Evolutionary conservation across 2,329 filamentous ascomycete genomes (phyloP), one percentile per base, ranked within the genome.

Genomic region (Aspergillus alliaceus): DNA sequence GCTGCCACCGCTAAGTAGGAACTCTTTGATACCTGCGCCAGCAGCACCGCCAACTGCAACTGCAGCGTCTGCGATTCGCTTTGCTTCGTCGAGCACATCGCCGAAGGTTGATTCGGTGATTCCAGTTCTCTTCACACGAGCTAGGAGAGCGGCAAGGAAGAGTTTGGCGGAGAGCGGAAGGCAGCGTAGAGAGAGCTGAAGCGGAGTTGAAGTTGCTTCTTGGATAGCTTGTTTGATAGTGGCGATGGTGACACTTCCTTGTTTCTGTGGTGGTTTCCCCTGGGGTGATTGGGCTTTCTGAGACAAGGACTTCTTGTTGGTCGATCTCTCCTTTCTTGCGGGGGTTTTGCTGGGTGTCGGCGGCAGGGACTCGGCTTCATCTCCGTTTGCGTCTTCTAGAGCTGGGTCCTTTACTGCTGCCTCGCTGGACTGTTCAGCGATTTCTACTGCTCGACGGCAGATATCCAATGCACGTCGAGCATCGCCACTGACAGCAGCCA

Each of bases 211-310:
- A 0, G 93, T 98, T 5, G 93, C 93, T 77, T 99, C 95, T 67
- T 90, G 90, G 74, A 99, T 98, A 34, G 95, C 95, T 69, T 90
- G 87, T 74, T 96, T 96, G 72, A 98, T 90, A 4, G 91, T 97
- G 52, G 90, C 87, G 68, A 98, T 97, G 1, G 92, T 97, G 39
- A 99, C 95, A 51, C 88, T 84, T 34, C 72, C 47, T 56, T 71
- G 69, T 69, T 53, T 64, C 53, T 18, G 59, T 35, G 32, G 47
- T 44, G 37, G 66, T 59, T 56, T 66, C 60, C 56, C 62, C 22
- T 54, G 63, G 24, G 51, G 63, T n/a, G 20, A 64, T 42, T 54
- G 59, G 44, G 24, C 44, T 50, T 27, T 58, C 47, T 47, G 46
- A 1, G 7, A 22, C 12, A n/a, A 29, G 53, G 18, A 47, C 53